A percentile compares a stretch with the other conserved stretches of the same genome.
phyloP scores from a whole-genome alignment of 805 yeast genomes.

The Candida railenensis region DNA sequence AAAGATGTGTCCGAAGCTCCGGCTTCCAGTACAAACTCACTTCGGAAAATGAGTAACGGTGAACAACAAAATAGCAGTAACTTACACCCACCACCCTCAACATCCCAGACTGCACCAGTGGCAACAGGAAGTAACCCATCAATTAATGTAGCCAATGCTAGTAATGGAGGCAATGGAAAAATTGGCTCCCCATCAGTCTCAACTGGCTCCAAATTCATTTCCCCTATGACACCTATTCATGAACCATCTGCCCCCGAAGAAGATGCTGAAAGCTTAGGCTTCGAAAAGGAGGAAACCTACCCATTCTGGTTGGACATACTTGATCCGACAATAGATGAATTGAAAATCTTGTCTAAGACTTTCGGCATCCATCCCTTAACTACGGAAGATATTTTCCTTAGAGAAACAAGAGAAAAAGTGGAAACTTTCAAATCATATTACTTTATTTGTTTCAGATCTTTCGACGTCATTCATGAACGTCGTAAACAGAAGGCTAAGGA shows the following conservation, averaged over 20 bases:
- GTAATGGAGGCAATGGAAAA: background rate
- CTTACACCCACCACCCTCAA: background rate
- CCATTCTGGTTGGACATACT: constrained; percentile 84
- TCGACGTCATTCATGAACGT: constrained; percentile 69
- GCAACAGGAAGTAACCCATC: background rate
- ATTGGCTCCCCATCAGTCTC: background rate
- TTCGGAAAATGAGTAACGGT: background rate
- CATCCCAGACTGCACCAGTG: background rate
- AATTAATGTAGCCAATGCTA: background rate
- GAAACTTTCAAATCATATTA: constrained; percentile 90
- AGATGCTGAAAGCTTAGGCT: constrained; percentile 3
- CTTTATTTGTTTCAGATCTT: constrained; percentile 75
- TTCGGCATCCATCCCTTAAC: constrained; percentile 96
- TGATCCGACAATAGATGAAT: constrained; percentile 94
- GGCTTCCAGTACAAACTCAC: background rate
- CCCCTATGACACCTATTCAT: constrained; percentile 4
- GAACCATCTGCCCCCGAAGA: constrained; percentile 5
- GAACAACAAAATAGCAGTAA: background rate
- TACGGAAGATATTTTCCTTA: constrained; percentile 89
- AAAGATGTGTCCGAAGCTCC: background rate
- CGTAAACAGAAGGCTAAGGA: constrained; percentile 50
- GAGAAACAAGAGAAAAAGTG: constrained; percentile 94
- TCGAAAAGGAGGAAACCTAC: constrained; percentile 9
- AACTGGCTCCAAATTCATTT: constrained; percentile 18
- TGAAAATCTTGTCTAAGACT: constrained; percentile 86